phyloP scores from a whole-genome alignment of 768 basidiomycete genomes.

The Gautieria morchelliformis region DNA sequence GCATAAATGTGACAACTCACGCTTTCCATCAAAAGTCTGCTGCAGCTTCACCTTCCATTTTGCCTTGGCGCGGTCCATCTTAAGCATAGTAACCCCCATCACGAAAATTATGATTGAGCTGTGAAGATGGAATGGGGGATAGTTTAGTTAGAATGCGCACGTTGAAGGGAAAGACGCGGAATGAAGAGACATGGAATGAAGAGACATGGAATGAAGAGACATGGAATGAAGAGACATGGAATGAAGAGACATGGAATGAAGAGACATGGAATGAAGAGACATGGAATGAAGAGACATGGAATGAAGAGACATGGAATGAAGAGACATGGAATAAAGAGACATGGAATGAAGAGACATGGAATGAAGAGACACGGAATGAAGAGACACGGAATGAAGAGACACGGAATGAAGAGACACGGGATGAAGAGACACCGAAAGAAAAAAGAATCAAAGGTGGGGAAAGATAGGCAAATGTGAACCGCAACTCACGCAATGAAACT shows the following conservation, averaged over 20 bases:
- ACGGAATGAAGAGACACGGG: slow-evolving; percentile 18
- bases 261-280: too few species aligned
- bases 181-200: not conserved
- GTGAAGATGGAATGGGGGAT: slow-evolving; percentile 48
- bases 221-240: not conserved
- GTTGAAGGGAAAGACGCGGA: slow-evolving; percentile 17
- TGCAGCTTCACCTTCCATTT: slow-evolving; percentile 91
- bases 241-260: too few species aligned
- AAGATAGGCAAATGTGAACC: slow-evolving; percentile 19
- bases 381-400: too few species aligned
- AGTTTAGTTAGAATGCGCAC: slow-evolving; percentile 16
- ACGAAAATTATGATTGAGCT: slow-evolving; percentile 73
- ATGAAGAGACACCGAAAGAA: not conserved
- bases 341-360: too few species aligned
- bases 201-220: not conserved
- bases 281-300: too few species aligned
- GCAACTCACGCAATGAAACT: slow-evolving; percentile 8
- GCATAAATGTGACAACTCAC: slow-evolving; percentile 24
- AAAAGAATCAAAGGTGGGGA: not conserved
- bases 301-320: too few species aligned
- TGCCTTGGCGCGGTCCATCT: slow-evolving; percentile 87
- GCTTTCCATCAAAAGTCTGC: slow-evolving; percentile 55
- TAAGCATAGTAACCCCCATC: slow-evolving; percentile 93
- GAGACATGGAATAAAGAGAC: too few species aligned
- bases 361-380: too few species aligned